phyloP scores from a whole-genome alignment of 1,284 basidiomycete genomes.

The Cerrena zonata region DNA sequence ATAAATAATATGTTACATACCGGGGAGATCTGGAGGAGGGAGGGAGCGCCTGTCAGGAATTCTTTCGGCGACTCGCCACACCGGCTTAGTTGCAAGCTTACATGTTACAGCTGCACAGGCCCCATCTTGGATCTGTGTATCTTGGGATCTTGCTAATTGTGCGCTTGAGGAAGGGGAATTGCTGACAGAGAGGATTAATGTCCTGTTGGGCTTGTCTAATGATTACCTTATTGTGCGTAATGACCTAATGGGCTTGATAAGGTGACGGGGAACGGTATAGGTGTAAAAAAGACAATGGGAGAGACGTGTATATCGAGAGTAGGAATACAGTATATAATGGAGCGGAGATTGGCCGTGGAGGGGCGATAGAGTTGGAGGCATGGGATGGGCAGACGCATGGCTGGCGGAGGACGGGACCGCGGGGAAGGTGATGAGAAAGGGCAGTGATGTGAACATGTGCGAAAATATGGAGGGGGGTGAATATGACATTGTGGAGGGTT shows the following conservation, averaged over 20 bases:
- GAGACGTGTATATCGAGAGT: too few relatives aligned
- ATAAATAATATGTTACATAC: too few relatives aligned
- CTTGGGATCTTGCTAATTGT: neutral
- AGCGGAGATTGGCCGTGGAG: too few relatives aligned
- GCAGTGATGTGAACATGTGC: neutral
- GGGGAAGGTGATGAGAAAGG: neutral
- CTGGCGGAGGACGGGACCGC: neutral
- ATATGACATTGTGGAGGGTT: constrained; percentile 2
- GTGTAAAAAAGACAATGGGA: too few relatives aligned
- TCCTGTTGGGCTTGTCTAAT: neutral
- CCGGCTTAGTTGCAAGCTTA: too few relatives aligned
- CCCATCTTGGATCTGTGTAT: too few relatives aligned
- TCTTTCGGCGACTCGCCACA: neutral
- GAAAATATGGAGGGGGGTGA: neutral
- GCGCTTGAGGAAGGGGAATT: too few relatives aligned
- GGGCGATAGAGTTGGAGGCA: neutral
- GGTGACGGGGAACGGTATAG: too few relatives aligned
- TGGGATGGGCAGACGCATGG: neutral
- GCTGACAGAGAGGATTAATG: constrained; percentile 2
- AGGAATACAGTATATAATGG: too few relatives aligned
- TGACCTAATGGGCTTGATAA: too few relatives aligned
- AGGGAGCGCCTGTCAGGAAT: neutral
- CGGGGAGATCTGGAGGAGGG: neutral
- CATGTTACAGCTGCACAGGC: too few relatives aligned
- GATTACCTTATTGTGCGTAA: neutral